phyloP scores from a whole-genome alignment of 2,329 filamentous ascomycete genomes.

The Colletotrichum sp. region DNA sequence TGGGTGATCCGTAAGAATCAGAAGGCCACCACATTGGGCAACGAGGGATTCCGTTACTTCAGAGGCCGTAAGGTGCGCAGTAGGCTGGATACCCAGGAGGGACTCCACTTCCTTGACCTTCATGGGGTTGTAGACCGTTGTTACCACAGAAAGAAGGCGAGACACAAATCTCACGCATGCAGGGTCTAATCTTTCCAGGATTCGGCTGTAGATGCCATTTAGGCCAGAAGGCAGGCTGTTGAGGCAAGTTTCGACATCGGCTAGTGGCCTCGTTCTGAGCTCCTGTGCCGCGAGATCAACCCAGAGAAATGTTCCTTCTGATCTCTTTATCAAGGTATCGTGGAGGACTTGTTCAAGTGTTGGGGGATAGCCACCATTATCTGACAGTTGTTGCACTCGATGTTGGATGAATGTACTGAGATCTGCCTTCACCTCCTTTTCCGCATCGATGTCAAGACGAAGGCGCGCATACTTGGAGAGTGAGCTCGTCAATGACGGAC shows the following conservation, averaged over 20 bases:
- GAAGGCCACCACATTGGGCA: accelerated
- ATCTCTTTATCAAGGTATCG: accelerated
- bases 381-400: too few relatives aligned
- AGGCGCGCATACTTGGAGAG: accelerated
- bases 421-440: too few relatives aligned
- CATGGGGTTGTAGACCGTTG: accelerated
- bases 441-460: accelerated
- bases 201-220: too few relatives aligned
- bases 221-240: too few relatives aligned
- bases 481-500: accelerated
- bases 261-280: accelerated
- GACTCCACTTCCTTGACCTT: accelerated
- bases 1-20: accelerated
- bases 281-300: too few relatives aligned
- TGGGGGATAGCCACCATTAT: too few relatives aligned
- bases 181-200: accelerated
- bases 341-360: accelerated
- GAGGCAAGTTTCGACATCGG: accelerated
- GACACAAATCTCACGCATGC: accelerated
- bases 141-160: accelerated
- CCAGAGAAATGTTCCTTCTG: too few relatives aligned
- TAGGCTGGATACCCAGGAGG: accelerated
- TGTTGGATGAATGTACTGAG: accelerated
- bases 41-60: too few relatives aligned
- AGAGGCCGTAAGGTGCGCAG: too few relatives aligned